Evolutionary conservation across 2,329 filamentous ascomycete species (phyloP).

Genomic region (Xylariomycetidae sp.): DNA sequence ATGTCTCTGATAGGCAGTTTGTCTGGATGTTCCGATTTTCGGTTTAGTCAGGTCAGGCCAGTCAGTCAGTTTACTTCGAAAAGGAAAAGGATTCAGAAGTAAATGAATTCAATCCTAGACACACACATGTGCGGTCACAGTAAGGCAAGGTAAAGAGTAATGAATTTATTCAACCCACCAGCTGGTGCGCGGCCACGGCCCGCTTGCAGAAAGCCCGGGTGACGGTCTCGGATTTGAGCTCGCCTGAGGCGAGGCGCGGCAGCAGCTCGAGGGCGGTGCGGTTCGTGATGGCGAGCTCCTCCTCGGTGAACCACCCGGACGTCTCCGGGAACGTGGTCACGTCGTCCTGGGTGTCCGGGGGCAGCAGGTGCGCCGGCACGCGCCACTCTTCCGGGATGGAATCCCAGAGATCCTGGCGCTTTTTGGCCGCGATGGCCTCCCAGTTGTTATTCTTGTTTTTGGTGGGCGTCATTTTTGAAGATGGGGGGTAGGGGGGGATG

Average conservation of each 20-base stretch:
- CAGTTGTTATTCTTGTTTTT: conserved; percentile 27
- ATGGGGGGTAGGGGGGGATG: no score
- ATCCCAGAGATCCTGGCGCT: conserved; percentile 35
- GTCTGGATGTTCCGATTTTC: conserved; percentile 24
- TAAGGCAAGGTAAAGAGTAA: no score
- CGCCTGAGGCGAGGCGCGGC: conserved; percentile 29
- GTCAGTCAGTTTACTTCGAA: no score
- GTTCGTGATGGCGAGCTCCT: conserved; percentile 35
- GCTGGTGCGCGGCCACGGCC: conserved; percentile 33
- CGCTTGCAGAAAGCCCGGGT: conserved; percentile 35
- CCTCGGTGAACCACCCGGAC: conserved; percentile 55
- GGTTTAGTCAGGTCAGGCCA: no score
- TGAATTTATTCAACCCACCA: conserved; percentile 18
- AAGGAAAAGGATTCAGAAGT: no score
- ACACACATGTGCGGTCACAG: no score
- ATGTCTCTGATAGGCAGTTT: conserved; percentile 50
- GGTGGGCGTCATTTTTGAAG: no score
- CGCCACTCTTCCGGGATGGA: conserved; percentile 56
- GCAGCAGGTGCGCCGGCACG: conserved; percentile 48
- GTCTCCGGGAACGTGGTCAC: conserved; percentile 50
- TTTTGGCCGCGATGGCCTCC: conserved; percentile 38
- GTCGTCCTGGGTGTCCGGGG: conserved; percentile 48
- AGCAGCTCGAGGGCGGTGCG: conserved; percentile 29
- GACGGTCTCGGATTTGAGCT: conserved; percentile 31
- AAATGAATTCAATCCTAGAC: no score